A percentile compares a stretch with the other conserved stretches of the same genome.
Evolutionary conservation across 2,329 filamentous ascomycete species (phyloP).

Genomic region (Aureobasidium lini): DNA sequence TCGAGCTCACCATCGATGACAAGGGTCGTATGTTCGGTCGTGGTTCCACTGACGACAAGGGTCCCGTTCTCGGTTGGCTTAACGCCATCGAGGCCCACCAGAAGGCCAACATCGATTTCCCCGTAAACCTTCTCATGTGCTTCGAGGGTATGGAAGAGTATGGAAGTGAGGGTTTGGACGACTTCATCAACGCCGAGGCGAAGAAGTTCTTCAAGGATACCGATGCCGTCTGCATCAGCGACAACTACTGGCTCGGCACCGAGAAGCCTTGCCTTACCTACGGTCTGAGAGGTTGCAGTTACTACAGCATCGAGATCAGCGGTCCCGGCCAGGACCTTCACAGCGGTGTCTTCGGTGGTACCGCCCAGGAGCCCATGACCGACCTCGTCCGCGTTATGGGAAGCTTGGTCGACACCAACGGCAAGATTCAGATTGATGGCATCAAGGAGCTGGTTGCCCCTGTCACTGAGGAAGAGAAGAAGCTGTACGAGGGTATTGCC

Average conservation of each 20-base stretch:
- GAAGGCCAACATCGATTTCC: conserved; percentile 87
- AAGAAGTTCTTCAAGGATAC: conserved; percentile 93
- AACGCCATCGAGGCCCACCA: conserved; percentile 98
- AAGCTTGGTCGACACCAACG: conserved; percentile 78
- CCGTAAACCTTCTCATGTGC: conserved; percentile 97
- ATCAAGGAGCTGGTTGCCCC: conserved; percentile 89
- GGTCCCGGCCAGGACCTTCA: conserved; percentile 91
- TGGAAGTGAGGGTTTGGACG: conserved; percentile 90
- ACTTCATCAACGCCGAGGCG: conserved; percentile 84
- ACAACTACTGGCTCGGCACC: conserved; percentile 99
- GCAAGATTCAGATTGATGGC: conserved; percentile 91
- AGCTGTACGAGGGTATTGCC: conserved; percentile 79
- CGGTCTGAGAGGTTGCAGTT: conserved; percentile 93
- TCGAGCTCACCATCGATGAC: conserved; percentile 77
- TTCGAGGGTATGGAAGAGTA: conserved; percentile 99
- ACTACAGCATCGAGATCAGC: conserved; percentile 86
- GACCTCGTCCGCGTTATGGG: conserved; percentile 78
- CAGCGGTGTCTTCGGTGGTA: conserved; percentile 93
- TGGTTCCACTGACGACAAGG: conserved; percentile 95
- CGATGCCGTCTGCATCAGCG: conserved; percentile 94
- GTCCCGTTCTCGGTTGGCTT: conserved; percentile 91
- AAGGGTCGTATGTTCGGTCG: conserved; percentile 95
- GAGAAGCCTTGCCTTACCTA: conserved; percentile 98
- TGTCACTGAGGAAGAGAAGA: conserved; percentile 75
- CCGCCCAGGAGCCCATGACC: conserved; percentile 97